Evolutionary conservation across 2,329 filamentous ascomycete species (phyloP).

Genomic region (Diaporthe sp.): DNA sequence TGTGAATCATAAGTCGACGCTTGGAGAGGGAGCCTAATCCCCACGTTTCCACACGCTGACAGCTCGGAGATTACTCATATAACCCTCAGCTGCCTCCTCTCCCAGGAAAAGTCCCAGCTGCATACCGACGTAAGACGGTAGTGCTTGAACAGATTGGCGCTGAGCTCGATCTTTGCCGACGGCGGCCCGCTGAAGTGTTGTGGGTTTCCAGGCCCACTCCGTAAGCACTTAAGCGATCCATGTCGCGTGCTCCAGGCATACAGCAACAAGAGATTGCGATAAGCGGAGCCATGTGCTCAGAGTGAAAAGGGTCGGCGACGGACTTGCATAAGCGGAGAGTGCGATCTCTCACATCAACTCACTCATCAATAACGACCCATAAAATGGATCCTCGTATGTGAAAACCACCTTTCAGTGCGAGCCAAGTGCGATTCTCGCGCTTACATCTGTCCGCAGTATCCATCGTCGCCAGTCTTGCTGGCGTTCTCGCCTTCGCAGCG

Average conservation of each 20-base stretch:
- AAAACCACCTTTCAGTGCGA: background rate
- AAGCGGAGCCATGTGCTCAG: background rate
- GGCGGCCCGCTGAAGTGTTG: background rate
- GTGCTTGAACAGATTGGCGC: background rate
- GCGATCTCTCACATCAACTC: background rate
- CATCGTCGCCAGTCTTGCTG: slow-evolving; percentile 5
- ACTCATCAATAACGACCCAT: background rate
- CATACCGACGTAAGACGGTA: background rate
- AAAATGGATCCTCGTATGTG: slow-evolving; percentile 14
- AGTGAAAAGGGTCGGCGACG: background rate
- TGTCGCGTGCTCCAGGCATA: background rate
- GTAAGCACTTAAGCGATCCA: slow-evolving; percentile 18
- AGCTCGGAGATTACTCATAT: background rate
- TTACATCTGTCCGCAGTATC: background rate
- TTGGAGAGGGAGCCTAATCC: background rate
- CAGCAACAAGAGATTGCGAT: background rate
- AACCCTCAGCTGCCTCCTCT: background rate
- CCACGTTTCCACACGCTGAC: background rate
- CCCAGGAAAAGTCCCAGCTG: no score
- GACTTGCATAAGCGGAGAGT: background rate
- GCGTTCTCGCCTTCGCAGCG: slow-evolving; percentile 8
- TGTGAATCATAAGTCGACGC: background rate
- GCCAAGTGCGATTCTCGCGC: background rate
- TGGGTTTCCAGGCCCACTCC: background rate
- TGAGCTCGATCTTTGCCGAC: background rate